Percentiles rank a stretch among this genome's conserved stretches.
phyloP scores from a whole-genome alignment of 108 stramenopile genomes.

The Skeletonema potamos region DNA sequence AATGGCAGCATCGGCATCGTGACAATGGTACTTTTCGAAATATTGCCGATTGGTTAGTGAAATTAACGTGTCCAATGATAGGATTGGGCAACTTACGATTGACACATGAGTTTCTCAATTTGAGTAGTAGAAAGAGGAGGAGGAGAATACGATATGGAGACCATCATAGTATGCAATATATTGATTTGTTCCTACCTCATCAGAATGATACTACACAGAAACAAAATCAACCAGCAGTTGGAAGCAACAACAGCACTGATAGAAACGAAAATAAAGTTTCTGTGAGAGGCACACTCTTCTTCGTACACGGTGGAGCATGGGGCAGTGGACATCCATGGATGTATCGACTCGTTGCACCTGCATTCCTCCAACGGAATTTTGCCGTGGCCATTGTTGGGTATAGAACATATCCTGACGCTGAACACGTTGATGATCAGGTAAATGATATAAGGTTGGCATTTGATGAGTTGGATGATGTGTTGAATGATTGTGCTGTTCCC shows the following conservation, averaged over 20 bases:
- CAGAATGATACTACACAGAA: not conserved
- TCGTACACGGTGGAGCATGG: conserved; percentile 86
- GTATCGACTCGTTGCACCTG: conserved; percentile 43
- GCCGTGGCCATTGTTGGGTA: conserved; percentile 69
- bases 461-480: conserved; percentile 5
- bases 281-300: conserved; percentile 42
- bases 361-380: conserved; percentile 14
- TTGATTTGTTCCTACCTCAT: conserved; percentile 69
- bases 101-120: conserved; percentile 34
- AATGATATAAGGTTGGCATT: conserved; percentile 45
- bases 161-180: conserved; percentile 51
- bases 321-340: conserved; percentile 77
- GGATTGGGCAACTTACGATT: conserved; percentile 42
- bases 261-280: not conserved
- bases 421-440: conserved; percentile 51
- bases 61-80: conserved; percentile 34
- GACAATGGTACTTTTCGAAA: conserved; percentile 66
- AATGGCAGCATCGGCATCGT: conserved; percentile 56
- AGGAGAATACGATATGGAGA: conserved; percentile 50
- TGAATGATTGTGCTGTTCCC: conserved; percentile 17
- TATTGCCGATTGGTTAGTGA: conserved; percentile 52
- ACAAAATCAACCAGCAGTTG: not conserved
- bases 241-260: conserved; percentile 30
- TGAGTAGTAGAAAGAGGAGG: conserved; percentile 21
- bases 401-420: conserved; percentile 30